Conservation (phyloP, 805 yeast genomes). For the Candida ficus region DNA sequence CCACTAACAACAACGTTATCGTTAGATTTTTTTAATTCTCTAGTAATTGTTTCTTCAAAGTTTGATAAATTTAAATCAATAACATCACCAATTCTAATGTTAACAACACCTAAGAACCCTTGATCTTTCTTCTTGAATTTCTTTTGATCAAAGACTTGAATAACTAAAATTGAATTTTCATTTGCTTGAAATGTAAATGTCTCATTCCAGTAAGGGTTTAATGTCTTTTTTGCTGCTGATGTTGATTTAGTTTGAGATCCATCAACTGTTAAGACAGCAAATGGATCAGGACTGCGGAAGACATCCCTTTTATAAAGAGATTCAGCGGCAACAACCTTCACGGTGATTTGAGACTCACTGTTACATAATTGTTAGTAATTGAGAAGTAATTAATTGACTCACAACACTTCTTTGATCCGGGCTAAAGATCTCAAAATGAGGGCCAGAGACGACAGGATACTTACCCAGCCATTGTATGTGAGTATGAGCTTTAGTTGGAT, state of each 20-base stretch:
- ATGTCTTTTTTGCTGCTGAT: slow-evolving; percentile 85
- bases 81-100: slow-evolving; percentile 84
- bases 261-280: slow-evolving; percentile 96
- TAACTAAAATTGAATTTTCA: slow-evolving; percentile 79
- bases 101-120: slow-evolving; percentile 95
- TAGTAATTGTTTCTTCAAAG: slow-evolving; percentile 80
- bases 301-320: slow-evolving; percentile 93
- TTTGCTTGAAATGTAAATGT: slow-evolving; percentile 70
- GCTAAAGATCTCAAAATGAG: too few species aligned
- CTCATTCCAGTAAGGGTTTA: slow-evolving; percentile 98
- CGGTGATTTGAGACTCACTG: slow-evolving; percentile 29
- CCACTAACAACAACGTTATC: slow-evolving; percentile 94
- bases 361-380: slow-evolving; percentile 11
- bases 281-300: slow-evolving; percentile 95
- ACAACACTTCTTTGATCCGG: too few species aligned
- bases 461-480: slow-evolving; percentile 5
- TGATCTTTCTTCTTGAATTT: slow-evolving; percentile 98
- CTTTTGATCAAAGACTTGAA: slow-evolving; percentile 95
- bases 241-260: slow-evolving; percentile 96
- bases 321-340: slow-evolving; percentile 91
- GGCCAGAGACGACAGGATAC: neutral
- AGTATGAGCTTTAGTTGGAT: too few species aligned
- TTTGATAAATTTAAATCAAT: slow-evolving; percentile 52
- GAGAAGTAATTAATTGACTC: too few species aligned
- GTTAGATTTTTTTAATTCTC: slow-evolving; percentile 87